Evolutionary conservation across 176 grass and related monocot species (phyloP), one percentile per base, ranked within the genome.

Genomic region (Coix lacrymajobi): DNA sequence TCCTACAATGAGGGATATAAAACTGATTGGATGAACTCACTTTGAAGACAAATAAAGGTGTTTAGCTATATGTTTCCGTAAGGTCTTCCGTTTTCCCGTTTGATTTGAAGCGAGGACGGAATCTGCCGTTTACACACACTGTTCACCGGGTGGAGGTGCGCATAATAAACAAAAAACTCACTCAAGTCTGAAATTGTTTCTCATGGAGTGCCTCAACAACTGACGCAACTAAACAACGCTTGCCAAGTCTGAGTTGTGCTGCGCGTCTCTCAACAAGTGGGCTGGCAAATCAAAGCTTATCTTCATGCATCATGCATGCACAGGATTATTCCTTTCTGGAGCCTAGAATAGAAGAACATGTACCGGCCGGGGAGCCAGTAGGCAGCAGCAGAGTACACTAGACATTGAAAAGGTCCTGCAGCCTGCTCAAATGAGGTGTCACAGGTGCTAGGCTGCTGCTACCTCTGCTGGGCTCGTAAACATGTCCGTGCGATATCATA

Each of bases 301-400:
- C 40, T 43, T 19, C 65, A 40, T 17, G 5, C 66, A 28, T n/a
- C n/a, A 45, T 36, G 31, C 26, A 14, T 8, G n/a, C 15, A 11
- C 48, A 62, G 46, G n/a, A n/a, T n/a, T n/a, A 75, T 80, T 75
- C 60, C 58, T 71, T 69, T 84, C 44, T 15, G 41, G 26, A 68
- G 20, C 26, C 22, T 16, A 65, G 36, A 83, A 78, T 56, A 61
- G 57, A 61, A 61, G 57, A 61, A 61, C 25, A 67, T 52, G 5
- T 68, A 65, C 25, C 51, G 17, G 4, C 52, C 20, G 52, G 46
- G 44, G 2, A 60, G 56, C 24, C n/a, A 28, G 57, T 25, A 58
- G 54, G 54, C 3, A 32, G 72, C 38, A 32, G 72, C 31, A 62
- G 8, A 62, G 8, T 25, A 71, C n/a, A 38, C 73, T 72, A 4